A percentile compares a stretch with the other conserved stretches of the same genome.
phyloP scores from a whole-genome alignment of 2,329 filamentous ascomycete species.

The Bipolaris cookei region DNA sequence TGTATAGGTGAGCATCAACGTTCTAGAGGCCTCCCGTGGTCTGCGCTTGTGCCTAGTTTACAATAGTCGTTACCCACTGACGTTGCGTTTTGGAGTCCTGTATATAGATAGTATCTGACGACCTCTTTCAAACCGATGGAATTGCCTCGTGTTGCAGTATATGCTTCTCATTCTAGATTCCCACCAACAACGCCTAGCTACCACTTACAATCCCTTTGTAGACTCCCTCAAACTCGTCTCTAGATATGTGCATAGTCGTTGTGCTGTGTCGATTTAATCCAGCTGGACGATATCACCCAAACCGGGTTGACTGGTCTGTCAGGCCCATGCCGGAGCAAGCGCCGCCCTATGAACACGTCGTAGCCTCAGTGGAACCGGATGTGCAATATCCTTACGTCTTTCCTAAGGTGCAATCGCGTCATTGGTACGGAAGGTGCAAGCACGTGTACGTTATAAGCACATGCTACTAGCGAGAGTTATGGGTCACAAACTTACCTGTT shows the following conservation, averaged over 20 bases:
- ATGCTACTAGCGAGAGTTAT: background rate
- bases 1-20: background rate
- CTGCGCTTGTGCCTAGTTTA: background rate
- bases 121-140: background rate
- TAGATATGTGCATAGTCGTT: background rate
- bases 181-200: background rate
- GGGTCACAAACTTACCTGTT: background rate
- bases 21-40: background rate
- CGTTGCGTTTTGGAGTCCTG: background rate
- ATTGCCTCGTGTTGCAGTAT: background rate
- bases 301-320: background rate
- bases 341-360: background rate
- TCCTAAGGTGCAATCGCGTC: background rate
- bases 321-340: background rate
- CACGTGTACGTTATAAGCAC: background rate
- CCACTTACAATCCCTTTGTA: background rate
- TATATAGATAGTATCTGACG: background rate
- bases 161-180: background rate
- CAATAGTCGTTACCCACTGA: background rate
- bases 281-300: background rate
- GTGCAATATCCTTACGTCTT: background rate
- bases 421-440: background rate
- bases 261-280: background rate
- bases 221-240: background rate
- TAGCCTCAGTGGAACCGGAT: background rate